These are phyloP conservation scores for Teunomyces pallodes DNA, from an alignment of 805 yeast species.

Conservation along the genomic window DNA sequence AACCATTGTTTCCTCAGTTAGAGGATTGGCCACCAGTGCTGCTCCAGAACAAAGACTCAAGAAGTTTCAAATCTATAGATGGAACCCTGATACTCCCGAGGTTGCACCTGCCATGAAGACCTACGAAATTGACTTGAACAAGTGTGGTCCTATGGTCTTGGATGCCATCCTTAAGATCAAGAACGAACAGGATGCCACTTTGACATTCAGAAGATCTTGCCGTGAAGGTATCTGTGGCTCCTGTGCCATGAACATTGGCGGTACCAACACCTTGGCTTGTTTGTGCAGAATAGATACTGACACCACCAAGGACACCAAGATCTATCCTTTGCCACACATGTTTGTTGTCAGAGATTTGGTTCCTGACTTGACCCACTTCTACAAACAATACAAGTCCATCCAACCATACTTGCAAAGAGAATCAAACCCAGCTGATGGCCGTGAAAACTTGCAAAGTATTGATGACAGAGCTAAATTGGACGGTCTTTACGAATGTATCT, in stretches of 20 bases:
- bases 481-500: constrained; percentile 94
- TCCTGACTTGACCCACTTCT: constrained; percentile 95
- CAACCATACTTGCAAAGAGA: constrained; percentile 93
- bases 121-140: constrained; percentile 81
- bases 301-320: constrained; percentile 69
- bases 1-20: constrained; percentile 12
- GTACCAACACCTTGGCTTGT: constrained; percentile 95
- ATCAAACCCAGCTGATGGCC: constrained; percentile 79
- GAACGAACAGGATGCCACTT: constrained; percentile 93
- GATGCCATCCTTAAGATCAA: constrained; percentile 94
- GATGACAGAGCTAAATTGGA: constrained; percentile 95
- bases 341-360: constrained; percentile 95
- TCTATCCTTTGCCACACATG: constrained; percentile 98
- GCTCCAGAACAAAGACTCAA: constrained; percentile 53
- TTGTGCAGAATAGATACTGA: constrained; percentile 89
- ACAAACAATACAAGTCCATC: constrained; percentile 97
- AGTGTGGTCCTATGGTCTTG: constrained; percentile 96
- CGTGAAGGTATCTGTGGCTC: constrained; percentile 99
- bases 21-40: constrained; percentile 52
- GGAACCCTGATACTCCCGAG: constrained; percentile 97
- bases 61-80: constrained; percentile 90
- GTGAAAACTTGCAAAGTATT: constrained; percentile 85
- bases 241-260: constrained; percentile 99
- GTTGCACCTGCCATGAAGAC: constrained; percentile 83
- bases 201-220: constrained; percentile 96